These are phyloP conservation scores for Solanum arcanum DNA, from an alignment of 257 asterid species.

Conservation along the genomic window DNA sequence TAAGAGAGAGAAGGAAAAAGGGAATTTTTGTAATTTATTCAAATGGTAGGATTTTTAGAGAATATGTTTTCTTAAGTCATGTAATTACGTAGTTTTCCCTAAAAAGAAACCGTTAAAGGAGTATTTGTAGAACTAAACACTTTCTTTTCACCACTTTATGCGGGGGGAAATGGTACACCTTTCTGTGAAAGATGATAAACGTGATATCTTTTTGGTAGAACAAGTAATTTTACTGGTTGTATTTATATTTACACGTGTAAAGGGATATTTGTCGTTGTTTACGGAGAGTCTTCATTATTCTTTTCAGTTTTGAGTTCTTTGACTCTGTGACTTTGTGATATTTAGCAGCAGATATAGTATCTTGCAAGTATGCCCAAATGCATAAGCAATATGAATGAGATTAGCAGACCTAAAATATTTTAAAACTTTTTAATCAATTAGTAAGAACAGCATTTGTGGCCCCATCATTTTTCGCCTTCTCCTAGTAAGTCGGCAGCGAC, in stretches of 20 bases:
- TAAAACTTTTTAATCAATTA: not conserved
- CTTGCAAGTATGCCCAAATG: not conserved
- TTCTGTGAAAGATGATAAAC: not conserved
- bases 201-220: not conserved
- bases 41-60: not conserved
- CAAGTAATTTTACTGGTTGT: not conserved
- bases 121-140: not conserved
- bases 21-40: not conserved
- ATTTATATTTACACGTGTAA: not conserved
- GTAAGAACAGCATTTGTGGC: not conserved
- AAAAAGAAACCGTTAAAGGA: not conserved
- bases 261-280: not conserved
- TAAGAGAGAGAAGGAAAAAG: not conserved
- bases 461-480: not conserved
- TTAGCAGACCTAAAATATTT: not conserved
- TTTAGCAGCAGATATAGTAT: not conserved
- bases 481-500: not conserved
- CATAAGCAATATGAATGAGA: not conserved
- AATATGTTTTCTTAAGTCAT: not conserved
- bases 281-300: not conserved
- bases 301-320: not conserved
- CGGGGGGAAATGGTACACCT: not conserved
- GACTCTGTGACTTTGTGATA: not conserved
- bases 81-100: not conserved
- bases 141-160: not conserved